A percentile compares a stretch with the other conserved stretches of the same genome.
Evolutionary conservation across 805 yeast species (phyloP).

Genomic region (Spathaspora hagerdaliae): DNA sequence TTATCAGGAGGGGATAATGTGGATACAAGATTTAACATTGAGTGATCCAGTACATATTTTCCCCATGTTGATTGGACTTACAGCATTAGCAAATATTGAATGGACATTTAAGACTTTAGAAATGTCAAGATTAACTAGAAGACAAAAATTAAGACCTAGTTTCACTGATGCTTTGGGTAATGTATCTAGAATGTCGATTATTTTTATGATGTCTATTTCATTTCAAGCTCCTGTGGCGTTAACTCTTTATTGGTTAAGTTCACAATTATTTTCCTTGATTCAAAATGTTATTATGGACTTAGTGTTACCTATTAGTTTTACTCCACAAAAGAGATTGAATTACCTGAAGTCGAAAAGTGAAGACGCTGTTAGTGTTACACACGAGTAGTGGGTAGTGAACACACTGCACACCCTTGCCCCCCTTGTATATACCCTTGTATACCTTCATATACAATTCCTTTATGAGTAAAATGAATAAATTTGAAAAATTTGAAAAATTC

Average conservation of each 20-base stretch:
- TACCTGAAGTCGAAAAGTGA: constrained; percentile 8
- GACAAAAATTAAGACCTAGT: constrained; percentile 49
- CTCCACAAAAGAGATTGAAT: constrained; percentile 38
- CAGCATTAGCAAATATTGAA: constrained; percentile 75
- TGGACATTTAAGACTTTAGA: constrained; percentile 70
- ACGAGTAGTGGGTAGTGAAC: no score
- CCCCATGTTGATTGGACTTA: constrained; percentile 68
- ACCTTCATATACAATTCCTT: no score
- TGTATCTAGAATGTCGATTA: constrained; percentile 68
- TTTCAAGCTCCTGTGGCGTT: constrained; percentile 84
- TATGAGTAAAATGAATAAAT: no score
- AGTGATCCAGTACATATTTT: constrained; percentile 60
- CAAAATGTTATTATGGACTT: constrained; percentile 74
- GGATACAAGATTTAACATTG: constrained; percentile 59
- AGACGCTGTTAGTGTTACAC: constrained; percentile 7
- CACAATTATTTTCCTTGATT: constrained; percentile 68
- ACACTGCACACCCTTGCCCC: no score
- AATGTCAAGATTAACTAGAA: constrained; percentile 39
- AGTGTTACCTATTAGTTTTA: constrained; percentile 53
- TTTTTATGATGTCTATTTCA: constrained; percentile 77
- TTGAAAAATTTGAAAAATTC: no score
- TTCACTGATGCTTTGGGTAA: constrained; percentile 63
- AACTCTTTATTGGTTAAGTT: constrained; percentile 85
- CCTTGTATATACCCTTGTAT: no score
- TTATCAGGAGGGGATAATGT: constrained; percentile 50